A percentile compares a stretch with the other conserved stretches of the same genome.
phyloP scores from a whole-genome alignment of 495 filamentous ascomycete genomes.

The Aspergillus taichungensis region DNA sequence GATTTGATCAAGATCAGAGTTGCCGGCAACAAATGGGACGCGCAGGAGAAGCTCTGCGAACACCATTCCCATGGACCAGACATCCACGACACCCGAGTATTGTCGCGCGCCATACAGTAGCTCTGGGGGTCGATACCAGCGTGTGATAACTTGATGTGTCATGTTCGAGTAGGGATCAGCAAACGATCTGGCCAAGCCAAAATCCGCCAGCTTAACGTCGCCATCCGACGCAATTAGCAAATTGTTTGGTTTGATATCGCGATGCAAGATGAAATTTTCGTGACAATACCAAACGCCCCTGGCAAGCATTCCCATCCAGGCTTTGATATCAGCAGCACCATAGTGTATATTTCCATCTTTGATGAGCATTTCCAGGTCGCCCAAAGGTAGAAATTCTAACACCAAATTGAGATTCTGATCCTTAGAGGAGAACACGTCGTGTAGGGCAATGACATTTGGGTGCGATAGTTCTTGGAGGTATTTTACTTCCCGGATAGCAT shows the following conservation, averaged over 20 bases:
- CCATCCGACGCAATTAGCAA: conserved; percentile 87
- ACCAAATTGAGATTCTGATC: conserved; percentile 91
- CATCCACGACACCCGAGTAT: conserved; percentile 84
- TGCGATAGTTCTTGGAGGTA: conserved; percentile 91
- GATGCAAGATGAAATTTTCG: conserved; percentile 85
- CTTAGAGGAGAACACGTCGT: conserved; percentile 87
- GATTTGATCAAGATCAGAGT: conserved; percentile 74
- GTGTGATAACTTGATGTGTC: conserved; percentile 92
- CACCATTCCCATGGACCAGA: conserved; percentile 92
- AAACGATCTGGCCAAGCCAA: conserved; percentile 84
- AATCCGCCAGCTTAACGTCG: conserved; percentile 93
- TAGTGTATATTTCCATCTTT: conserved; percentile 72
- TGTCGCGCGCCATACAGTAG: conserved; percentile 81
- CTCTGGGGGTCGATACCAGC: conserved; percentile 94
- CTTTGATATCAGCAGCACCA: conserved; percentile 80
- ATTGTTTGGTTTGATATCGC: conserved; percentile 99
- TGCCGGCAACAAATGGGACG: conserved; percentile 68
- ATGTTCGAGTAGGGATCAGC: conserved; percentile 81
- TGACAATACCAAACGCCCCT: conserved; percentile 96
- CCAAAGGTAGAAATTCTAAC: conserved; percentile 81
- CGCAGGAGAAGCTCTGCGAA: conserved; percentile 86
- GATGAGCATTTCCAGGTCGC: conserved; percentile 91
- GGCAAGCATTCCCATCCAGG: conserved; percentile 96
- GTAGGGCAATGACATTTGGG: conserved; percentile 86
- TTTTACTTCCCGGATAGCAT: conserved; percentile 92